Conservation (phyloP, 768 basidiomycete genomes). For the Sporobolomyces phaffii region DNA sequence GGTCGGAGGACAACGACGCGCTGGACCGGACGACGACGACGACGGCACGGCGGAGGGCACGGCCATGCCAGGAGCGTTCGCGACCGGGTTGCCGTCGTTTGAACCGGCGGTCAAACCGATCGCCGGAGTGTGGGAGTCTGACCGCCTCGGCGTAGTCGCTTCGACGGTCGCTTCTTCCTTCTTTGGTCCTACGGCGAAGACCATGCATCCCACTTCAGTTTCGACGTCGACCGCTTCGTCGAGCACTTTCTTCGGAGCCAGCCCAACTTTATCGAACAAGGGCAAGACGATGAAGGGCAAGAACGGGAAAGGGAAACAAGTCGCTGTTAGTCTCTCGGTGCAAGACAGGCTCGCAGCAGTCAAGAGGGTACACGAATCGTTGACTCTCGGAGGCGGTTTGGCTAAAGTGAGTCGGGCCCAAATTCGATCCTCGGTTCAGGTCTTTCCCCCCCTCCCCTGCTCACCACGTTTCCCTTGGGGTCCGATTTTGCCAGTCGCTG, state of each 20-base stretch:
- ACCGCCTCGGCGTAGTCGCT: background rate
- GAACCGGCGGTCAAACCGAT: conserved; percentile 26
- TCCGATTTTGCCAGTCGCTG: too few relatives aligned
- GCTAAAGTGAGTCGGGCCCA: conserved; percentile 13
- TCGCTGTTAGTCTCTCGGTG: background rate
- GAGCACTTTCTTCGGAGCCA: conserved; percentile 4
- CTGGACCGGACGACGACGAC: background rate
- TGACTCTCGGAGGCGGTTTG: conserved; percentile 34
- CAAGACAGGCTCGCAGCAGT: conserved; percentile 12
- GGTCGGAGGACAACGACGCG: background rate
- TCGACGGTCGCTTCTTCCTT: conserved; percentile 13
- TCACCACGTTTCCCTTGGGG: too few relatives aligned
- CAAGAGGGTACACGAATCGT: conserved; percentile 21
- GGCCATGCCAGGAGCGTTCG: background rate
- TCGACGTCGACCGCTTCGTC: background rate
- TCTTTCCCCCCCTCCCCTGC: too few relatives aligned
- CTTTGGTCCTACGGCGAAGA: conserved; percentile 10
- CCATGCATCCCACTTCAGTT: background rate
- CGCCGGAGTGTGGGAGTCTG: conserved; percentile 10
- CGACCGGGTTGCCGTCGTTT: conserved; percentile 4
- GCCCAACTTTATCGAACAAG: background rate
- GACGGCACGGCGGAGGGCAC: background rate
- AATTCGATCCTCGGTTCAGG: too few relatives aligned
- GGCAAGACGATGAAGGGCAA: background rate
- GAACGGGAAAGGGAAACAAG: background rate